phyloP scores from a whole-genome alignment of 2,329 filamentous ascomycete genomes.

The Westerdykella ornata region DNA sequence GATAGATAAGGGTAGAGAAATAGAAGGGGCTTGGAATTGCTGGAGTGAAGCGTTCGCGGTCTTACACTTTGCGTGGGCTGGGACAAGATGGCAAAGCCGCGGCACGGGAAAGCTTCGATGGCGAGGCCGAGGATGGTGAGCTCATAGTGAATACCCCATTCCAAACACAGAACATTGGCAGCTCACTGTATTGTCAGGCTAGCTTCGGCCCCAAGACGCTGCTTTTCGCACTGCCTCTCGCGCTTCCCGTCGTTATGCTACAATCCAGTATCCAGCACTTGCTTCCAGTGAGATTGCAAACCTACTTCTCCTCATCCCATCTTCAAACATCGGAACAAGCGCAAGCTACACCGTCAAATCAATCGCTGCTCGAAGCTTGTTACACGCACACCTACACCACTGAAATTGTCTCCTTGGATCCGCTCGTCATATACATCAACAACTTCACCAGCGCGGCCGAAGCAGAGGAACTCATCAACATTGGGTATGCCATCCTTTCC shows the following conservation, averaged over 20 bases:
- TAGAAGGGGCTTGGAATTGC: too few species aligned
- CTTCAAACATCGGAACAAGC: background rate
- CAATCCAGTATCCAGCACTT: constrained; percentile 5
- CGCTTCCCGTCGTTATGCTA: constrained; percentile 4
- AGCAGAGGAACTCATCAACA: constrained; percentile 16
- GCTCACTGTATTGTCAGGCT: too few species aligned
- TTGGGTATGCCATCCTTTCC: constrained; percentile 10
- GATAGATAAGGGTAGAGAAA: too few species aligned
- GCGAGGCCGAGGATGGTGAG: too few species aligned
- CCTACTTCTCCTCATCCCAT: constrained; percentile 3
- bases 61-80: too few species aligned
- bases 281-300: constrained; percentile 7
- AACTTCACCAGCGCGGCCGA: constrained; percentile 20
- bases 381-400: constrained; percentile 18
- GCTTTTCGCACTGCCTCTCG: constrained; percentile 6
- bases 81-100: too few species aligned
- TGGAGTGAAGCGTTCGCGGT: too few species aligned
- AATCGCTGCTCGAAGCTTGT: constrained; percentile 8
- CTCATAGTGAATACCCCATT: too few species aligned
- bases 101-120: too few species aligned
- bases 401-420: constrained; percentile 22
- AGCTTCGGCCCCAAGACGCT: too few species aligned
- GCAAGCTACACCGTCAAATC: background rate
- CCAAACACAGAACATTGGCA: too few species aligned
- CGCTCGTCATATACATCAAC: constrained; percentile 25